Conservation (phyloP, 257 asterid species). For the Thymus mandschuricus region DNA sequence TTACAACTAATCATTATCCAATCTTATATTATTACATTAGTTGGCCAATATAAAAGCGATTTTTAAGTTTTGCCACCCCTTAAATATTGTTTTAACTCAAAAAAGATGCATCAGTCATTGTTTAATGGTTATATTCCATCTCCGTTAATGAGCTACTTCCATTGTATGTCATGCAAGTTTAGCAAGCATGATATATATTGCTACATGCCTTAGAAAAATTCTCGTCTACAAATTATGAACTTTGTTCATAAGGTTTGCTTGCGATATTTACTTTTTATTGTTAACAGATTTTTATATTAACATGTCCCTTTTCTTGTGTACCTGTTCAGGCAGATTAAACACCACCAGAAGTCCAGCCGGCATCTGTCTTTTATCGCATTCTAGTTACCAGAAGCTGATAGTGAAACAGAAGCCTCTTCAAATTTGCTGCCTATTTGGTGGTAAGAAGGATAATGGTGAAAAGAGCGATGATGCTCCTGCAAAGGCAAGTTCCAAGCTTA, state of each 20-base stretch:
- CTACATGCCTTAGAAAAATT: not conserved
- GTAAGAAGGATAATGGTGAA: conserved; percentile 58
- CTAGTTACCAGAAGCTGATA: conserved; percentile 28
- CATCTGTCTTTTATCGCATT: conserved; percentile 20
- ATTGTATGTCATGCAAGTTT: conserved; percentile 14
- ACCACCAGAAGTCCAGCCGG: conserved; percentile 19
- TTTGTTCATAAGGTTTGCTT: not conserved
- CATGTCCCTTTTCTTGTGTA: conserved; percentile 5
- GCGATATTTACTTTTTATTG: conserved; percentile 1
- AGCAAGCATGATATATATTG: not conserved
- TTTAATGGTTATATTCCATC: not conserved
- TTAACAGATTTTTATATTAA: not conserved
- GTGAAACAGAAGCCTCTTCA: conserved; percentile 31
- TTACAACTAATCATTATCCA: not conserved
- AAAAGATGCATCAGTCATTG: not conserved
- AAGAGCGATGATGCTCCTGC: conserved; percentile 54
- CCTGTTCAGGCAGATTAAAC: conserved; percentile 37
- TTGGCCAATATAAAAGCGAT: not conserved
- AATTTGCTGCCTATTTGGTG: conserved; percentile 55
- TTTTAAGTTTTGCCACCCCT: not conserved
- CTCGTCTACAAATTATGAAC: not conserved
- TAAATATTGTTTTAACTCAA: not conserved
- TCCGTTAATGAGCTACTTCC: not conserved
- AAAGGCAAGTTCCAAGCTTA: conserved; percentile 45
- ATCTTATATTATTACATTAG: not conserved